Evolutionary conservation across 148 eudicot genomes (phyloP).

Genomic region (Heliosperma pusillum): DNA sequence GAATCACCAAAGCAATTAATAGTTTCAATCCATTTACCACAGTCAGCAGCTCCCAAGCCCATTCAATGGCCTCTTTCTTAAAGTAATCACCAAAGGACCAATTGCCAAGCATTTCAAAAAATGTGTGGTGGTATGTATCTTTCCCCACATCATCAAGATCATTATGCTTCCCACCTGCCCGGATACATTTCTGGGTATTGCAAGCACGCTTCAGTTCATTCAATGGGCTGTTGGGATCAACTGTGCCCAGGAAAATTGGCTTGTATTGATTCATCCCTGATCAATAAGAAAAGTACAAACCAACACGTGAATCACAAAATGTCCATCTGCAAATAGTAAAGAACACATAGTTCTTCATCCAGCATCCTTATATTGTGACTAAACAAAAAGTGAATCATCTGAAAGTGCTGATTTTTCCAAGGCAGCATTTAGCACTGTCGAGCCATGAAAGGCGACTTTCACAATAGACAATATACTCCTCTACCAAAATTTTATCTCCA

Average conservation of each 20-base stretch:
- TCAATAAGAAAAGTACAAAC: constrained; percentile 2
- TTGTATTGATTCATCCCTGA: constrained; percentile 97
- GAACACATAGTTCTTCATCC: background rate
- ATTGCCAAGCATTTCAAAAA: constrained; percentile 98
- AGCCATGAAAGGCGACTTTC: background rate
- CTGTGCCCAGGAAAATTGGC: constrained; percentile 89
- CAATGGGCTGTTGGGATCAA: constrained; percentile 78
- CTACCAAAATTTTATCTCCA: background rate
- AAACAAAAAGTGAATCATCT: background rate
- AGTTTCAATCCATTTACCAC: constrained; percentile 38
- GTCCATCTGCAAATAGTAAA: background rate
- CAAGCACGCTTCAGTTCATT: constrained; percentile 85
- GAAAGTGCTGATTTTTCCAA: background rate
- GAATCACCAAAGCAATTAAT: no score
- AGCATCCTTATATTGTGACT: background rate
- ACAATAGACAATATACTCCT: background rate
- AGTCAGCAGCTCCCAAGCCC: constrained; percentile 96
- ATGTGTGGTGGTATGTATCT: constrained; percentile 96
- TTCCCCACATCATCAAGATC: constrained; percentile 99
- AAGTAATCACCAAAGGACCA: constrained; percentile 98
- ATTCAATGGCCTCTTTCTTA: constrained; percentile 80
- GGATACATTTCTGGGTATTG: constrained; percentile 93
- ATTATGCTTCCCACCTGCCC: constrained; percentile 98
- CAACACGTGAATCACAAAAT: background rate
- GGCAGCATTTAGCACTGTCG: no score